A percentile compares a stretch with the other conserved stretches of the same genome.
These are phyloP conservation scores for Zygosaccharomyces sapae DNA, from an alignment of 1,139 yeast species.

Conservation along the genomic window DNA sequence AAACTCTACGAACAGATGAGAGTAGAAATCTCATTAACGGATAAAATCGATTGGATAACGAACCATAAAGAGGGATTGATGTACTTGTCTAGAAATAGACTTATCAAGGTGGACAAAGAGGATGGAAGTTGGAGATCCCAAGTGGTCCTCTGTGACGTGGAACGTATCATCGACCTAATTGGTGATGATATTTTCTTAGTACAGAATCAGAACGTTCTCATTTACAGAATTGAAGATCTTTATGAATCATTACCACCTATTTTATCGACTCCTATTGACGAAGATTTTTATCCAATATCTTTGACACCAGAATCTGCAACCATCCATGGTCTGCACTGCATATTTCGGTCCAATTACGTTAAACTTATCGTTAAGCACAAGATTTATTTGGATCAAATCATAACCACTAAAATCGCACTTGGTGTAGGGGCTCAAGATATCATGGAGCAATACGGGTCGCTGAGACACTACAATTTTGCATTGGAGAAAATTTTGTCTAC, in stretches of 20 bases:
- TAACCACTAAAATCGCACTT: slow-evolving; percentile 19
- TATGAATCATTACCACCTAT: slow-evolving; percentile 22
- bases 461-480: slow-evolving; percentile 33
- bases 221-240: slow-evolving; percentile 24
- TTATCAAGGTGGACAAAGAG: slow-evolving; percentile 20
- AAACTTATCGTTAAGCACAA: slow-evolving; percentile 27
- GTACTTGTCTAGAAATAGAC: slow-evolving; percentile 20
- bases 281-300: slow-evolving; percentile 30
- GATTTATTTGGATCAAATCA: slow-evolving; percentile 33
- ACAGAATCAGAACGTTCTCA: slow-evolving; percentile 19
- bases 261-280: slow-evolving; percentile 22
- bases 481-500: slow-evolving; percentile 31
- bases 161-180: slow-evolving; percentile 29
- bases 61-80: slow-evolving; percentile 28
- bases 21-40: slow-evolving; percentile 18
- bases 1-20: slow-evolving; percentile 26
- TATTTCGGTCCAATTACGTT: slow-evolving; percentile 18
- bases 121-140: slow-evolving; percentile 20
- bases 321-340: slow-evolving; percentile 27
- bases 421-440: slow-evolving; percentile 21
- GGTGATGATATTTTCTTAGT: slow-evolving; percentile 28
- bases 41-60: slow-evolving; percentile 26
- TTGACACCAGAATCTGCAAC: slow-evolving; percentile 31
- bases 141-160: slow-evolving; percentile 24
- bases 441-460: slow-evolving; percentile 19